These are phyloP conservation scores for Cercophora newfieldiana DNA, from an alignment of 495 filamentous ascomycete genomes.

Conservation along the genomic window DNA sequence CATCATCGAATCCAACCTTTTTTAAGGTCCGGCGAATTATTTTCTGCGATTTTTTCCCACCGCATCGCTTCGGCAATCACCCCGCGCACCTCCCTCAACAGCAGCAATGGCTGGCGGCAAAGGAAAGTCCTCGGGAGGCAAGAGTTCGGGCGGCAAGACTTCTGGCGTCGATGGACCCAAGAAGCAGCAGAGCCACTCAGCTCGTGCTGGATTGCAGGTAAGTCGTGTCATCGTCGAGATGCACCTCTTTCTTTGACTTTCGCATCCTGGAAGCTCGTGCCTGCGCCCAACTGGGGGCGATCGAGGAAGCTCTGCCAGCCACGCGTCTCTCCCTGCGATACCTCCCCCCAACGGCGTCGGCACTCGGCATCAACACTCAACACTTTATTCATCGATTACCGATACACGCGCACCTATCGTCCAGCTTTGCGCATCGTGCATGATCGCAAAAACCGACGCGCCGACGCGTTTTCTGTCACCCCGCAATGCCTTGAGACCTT, in stretches of 20 bases:
- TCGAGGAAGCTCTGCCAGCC: neutral
- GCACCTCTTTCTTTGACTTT: slow-evolving; percentile 22
- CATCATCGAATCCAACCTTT: slow-evolving; percentile 21
- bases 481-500: neutral
- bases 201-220: slow-evolving; percentile 98
- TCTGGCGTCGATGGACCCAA: slow-evolving; percentile 71
- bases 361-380: neutral
- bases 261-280: neutral
- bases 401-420: neutral
- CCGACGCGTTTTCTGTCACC: neutral
- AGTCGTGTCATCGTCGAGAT: slow-evolving; percentile 44
- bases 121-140: slow-evolving; percentile 92
- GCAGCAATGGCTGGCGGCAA: slow-evolving; percentile 72
- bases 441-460: neutral
- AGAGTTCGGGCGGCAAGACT: slow-evolving; percentile 80
- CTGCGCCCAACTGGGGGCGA: neutral
- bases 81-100: slow-evolving; percentile 33
- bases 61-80: slow-evolving; percentile 18
- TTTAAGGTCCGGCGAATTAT: neutral
- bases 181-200: slow-evolving; percentile 96
- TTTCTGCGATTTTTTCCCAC: slow-evolving; percentile 15
- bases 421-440: neutral
- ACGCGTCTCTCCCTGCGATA: slow-evolving; percentile 25
- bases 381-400: neutral
- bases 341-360: neutral